phyloP scores from a whole-genome alignment of 305 asterid genomes.

The Salvia sclarea region DNA sequence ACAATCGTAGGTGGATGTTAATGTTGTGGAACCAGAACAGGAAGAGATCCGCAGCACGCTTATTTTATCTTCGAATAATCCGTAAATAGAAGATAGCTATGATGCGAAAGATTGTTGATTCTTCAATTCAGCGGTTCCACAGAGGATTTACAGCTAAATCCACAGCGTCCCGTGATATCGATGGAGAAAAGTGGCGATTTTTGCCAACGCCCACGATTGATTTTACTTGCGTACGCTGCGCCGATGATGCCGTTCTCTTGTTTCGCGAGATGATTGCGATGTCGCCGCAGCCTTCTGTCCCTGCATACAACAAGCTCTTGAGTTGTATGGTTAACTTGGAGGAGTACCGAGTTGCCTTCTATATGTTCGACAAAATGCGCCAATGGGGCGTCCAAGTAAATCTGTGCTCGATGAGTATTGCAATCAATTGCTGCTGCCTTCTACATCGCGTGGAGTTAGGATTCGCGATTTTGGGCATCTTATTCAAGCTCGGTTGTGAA shows the following conservation, averaged over 20 bases:
- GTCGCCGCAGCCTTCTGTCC: conserved; percentile 22
- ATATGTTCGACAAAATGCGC: conserved; percentile 32
- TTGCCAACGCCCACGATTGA: conserved; percentile 15
- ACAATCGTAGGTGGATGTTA: no score
- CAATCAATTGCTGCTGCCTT: conserved; percentile 31
- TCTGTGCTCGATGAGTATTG: conserved; percentile 21
- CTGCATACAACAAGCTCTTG: conserved; percentile 26
- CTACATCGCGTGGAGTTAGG: conserved; percentile 13
- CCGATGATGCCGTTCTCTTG: conserved; percentile 14
- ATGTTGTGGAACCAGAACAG: background rate
- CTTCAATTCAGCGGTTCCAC: conserved; percentile 10
- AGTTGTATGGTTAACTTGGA: conserved; percentile 6
- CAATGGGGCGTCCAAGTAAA: conserved; percentile 1
- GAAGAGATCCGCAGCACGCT: background rate
- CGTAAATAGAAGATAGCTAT: background rate
- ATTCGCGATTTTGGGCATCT: conserved; percentile 15
- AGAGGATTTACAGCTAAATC: conserved; percentile 10
- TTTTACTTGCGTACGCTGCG: conserved; percentile 8
- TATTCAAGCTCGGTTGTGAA: conserved; percentile 14
- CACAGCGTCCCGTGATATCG: background rate
- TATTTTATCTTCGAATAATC: background rate
- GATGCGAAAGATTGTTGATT: conserved; percentile 15
- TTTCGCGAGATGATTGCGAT: conserved; percentile 3
- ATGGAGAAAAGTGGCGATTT: conserved; percentile 7
- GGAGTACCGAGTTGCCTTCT: conserved; percentile 24